Conservation (phyloP, 306 rosid genomes). For the Pueraria montana region DNA sequence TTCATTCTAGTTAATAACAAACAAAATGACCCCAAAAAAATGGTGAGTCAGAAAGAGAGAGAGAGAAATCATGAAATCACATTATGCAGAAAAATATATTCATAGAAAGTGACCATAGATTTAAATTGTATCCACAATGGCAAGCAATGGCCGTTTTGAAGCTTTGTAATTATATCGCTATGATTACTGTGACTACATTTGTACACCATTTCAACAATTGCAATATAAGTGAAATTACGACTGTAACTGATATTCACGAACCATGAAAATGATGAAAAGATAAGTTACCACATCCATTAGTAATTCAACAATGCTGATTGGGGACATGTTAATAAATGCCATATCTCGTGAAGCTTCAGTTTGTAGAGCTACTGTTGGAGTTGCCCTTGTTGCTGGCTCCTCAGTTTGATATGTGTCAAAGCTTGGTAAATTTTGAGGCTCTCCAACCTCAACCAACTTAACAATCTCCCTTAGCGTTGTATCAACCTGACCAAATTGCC, state of each 20-base stretch:
- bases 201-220: neutral
- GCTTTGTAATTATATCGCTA: neutral
- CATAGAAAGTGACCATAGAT: neutral
- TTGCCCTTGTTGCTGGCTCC: neutral
- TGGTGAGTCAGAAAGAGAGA: neutral
- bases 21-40: neutral
- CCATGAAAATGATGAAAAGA: neutral
- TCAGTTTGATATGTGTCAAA: slow-evolving; percentile 17
- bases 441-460: slow-evolving; percentile 61
- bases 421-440: slow-evolving; percentile 47
- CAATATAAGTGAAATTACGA: neutral
- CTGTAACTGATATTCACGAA: neutral
- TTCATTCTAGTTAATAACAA: slow-evolving; percentile 49
- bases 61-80: neutral
- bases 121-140: neutral
- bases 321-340: slow-evolving; percentile 39
- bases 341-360: slow-evolving; percentile 63
- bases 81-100: neutral
- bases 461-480: slow-evolving; percentile 50
- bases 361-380: neutral
- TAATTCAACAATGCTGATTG: slow-evolving; percentile 51
- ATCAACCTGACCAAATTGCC: slow-evolving; percentile 50
- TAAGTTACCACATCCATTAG: slow-evolving; percentile 67
- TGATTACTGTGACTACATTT: neutral
- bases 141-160: neutral